Evolutionary conservation across 306 rosid species (phyloP).

Genomic region (Pterocarpus santalinus): DNA sequence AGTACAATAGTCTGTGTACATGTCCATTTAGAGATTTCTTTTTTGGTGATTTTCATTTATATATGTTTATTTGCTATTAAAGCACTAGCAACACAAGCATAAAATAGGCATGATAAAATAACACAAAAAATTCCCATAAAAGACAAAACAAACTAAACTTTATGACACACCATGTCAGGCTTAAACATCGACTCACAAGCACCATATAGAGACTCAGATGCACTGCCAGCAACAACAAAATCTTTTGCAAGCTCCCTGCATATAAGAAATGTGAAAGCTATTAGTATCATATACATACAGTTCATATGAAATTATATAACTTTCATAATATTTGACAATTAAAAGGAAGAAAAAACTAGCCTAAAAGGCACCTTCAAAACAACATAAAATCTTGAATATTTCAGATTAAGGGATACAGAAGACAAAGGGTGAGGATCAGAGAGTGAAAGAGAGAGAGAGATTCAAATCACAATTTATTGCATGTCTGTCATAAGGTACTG

Average conservation of each 20-base stretch:
- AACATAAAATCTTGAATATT: slow-evolving; percentile 7
- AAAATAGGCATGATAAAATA: slow-evolving; percentile 5
- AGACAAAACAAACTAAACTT: slow-evolving; percentile 38
- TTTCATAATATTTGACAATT: slow-evolving; percentile 32
- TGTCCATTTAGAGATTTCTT: slow-evolving; percentile 15
- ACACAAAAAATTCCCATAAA: slow-evolving; percentile 22
- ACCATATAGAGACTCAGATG: slow-evolving; percentile 98
- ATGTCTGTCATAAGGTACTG: neutral
- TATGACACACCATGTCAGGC: slow-evolving; percentile 86
- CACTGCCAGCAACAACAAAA: slow-evolving; percentile 96
- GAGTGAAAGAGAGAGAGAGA: neutral
- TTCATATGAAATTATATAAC: neutral
- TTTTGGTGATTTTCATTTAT: neutral
- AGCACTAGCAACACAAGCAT: slow-evolving; percentile 6
- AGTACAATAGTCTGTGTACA: neutral
- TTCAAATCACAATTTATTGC: neutral
- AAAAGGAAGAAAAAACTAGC: slow-evolving; percentile 12
- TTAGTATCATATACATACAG: slow-evolving; percentile 13
- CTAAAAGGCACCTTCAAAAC: slow-evolving; percentile 31
- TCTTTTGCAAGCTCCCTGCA: slow-evolving; percentile 97
- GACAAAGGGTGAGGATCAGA: neutral
- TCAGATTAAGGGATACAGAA: slow-evolving; percentile 31
- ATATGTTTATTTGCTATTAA: slow-evolving; percentile 14
- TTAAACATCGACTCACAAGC: slow-evolving; percentile 98
- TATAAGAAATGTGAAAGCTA: slow-evolving; percentile 28